phyloP scores from a whole-genome alignment of 345 rosid species.

The Combretum micranthum region DNA sequence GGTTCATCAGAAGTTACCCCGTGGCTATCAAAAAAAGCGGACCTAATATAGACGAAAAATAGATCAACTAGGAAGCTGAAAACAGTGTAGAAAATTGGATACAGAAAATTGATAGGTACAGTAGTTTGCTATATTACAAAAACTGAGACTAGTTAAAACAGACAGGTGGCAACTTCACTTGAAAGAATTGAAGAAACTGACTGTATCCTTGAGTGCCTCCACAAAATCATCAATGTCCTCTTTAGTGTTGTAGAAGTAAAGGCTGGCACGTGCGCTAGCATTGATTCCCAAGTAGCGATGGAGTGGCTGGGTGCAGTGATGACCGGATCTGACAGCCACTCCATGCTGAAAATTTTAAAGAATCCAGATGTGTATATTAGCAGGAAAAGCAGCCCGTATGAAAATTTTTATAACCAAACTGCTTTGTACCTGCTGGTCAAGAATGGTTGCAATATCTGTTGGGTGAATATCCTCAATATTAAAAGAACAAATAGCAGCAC shows the following conservation, averaged over 20 bases:
- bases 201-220: constrained; percentile 59
- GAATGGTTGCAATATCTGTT: constrained; percentile 84
- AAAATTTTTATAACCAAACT: background rate
- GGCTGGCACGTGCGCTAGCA: constrained; percentile 93
- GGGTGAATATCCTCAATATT: constrained; percentile 78
- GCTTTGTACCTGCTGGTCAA: constrained; percentile 78
- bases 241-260: constrained; percentile 82
- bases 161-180: constrained; percentile 19
- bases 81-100: too few species aligned
- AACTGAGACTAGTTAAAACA: too few species aligned
- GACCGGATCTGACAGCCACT: constrained; percentile 94
- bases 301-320: constrained; percentile 95
- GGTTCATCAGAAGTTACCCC: too few species aligned
- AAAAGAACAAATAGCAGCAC: constrained; percentile 87
- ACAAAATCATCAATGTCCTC: constrained; percentile 81
- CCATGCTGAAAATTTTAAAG: constrained; percentile 62
- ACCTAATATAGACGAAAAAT: too few species aligned
- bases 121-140: too few species aligned
- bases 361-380: background rate
- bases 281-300: constrained; percentile 72
- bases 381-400: background rate
- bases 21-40: too few species aligned
- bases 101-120: too few species aligned
- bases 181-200: constrained; percentile 69
- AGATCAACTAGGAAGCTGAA: too few species aligned